These are phyloP conservation scores for Pseudogymnoascus sp. DNA, from an alignment of 2,329 filamentous ascomycete genomes.

Conservation along the genomic window DNA sequence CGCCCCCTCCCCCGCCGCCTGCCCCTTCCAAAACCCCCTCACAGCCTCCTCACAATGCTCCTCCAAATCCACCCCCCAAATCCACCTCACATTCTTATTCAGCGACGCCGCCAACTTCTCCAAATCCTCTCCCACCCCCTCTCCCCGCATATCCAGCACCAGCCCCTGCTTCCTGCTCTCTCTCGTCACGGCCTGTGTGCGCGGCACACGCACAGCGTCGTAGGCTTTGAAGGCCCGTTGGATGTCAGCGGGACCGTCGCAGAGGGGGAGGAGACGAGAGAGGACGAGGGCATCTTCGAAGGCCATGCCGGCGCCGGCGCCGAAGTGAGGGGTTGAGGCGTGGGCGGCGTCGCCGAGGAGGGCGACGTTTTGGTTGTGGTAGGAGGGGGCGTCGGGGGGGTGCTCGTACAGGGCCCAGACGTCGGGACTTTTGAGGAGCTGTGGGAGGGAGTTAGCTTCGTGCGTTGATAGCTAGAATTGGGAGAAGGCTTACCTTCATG, in stretches of 20 bases:
- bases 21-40: neutral
- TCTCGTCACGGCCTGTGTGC: slow-evolving; percentile 33
- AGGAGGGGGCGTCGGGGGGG: slow-evolving; percentile 37
- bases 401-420: slow-evolving; percentile 52
- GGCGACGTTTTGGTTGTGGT: slow-evolving; percentile 36
- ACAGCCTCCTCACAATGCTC: neutral
- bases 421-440: slow-evolving; percentile 40
- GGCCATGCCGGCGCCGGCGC: slow-evolving; percentile 47
- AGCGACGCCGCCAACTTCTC: slow-evolving; percentile 11
- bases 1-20: neutral
- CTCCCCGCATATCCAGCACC: slow-evolving; percentile 13
- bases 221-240: slow-evolving; percentile 31
- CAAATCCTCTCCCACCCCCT: neutral
- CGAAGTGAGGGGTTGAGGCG: slow-evolving; percentile 45
- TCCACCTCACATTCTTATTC: slow-evolving; percentile 14
- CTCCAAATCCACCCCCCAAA: slow-evolving; percentile 18
- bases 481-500: slow-evolving; percentile 14
- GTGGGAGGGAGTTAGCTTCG: neutral
- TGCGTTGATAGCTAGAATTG: neutral
- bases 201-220: slow-evolving; percentile 31
- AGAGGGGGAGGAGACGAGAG: slow-evolving; percentile 28
- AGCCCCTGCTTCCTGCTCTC: slow-evolving; percentile 32
- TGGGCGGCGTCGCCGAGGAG: slow-evolving; percentile 51
- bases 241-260: slow-evolving; percentile 19
- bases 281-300: slow-evolving; percentile 46